These are phyloP conservation scores for Podospora anserina DNA, from an alignment of 495 filamentous ascomycete genomes.

Conservation along the genomic window DNA sequence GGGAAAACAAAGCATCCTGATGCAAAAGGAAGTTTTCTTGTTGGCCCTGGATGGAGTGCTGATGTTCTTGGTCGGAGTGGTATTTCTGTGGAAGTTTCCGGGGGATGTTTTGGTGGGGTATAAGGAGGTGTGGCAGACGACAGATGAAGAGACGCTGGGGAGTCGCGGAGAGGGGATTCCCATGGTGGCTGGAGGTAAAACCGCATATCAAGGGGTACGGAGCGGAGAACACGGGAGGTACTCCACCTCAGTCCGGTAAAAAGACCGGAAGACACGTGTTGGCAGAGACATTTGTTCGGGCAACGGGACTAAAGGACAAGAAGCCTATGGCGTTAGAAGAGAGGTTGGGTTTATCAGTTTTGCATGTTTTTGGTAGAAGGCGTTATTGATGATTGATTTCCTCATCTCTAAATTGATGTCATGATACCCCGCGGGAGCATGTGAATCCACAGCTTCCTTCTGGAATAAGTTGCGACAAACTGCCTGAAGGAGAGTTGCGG, in stretches of 20 bases:
- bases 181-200: neutral
- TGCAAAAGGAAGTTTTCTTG: constrained; percentile 23
- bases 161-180: neutral
- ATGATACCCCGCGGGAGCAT: too few species aligned
- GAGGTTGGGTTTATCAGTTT: too few species aligned
- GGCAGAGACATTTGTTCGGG: too few species aligned
- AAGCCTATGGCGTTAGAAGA: too few species aligned
- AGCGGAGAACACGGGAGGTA: neutral
- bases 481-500: too few species aligned
- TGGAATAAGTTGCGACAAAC: neutral
- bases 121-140: constrained; percentile 16
- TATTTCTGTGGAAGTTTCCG: constrained; percentile 27
- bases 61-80: constrained; percentile 18
- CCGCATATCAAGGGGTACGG: neutral
- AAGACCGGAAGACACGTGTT: too few species aligned
- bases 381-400: too few species aligned
- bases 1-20: constrained; percentile 20
- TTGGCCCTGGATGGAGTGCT: constrained; percentile 23
- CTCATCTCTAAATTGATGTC: too few species aligned
- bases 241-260: neutral
- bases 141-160: constrained; percentile 9
- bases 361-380: too few species aligned
- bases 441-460: too few species aligned
- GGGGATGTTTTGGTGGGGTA: constrained; percentile 23
- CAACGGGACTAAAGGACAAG: too few species aligned